Base-by-base conservation (phyloP, 176 grass and related monocot species). In the Chloris gayana region DNA sequence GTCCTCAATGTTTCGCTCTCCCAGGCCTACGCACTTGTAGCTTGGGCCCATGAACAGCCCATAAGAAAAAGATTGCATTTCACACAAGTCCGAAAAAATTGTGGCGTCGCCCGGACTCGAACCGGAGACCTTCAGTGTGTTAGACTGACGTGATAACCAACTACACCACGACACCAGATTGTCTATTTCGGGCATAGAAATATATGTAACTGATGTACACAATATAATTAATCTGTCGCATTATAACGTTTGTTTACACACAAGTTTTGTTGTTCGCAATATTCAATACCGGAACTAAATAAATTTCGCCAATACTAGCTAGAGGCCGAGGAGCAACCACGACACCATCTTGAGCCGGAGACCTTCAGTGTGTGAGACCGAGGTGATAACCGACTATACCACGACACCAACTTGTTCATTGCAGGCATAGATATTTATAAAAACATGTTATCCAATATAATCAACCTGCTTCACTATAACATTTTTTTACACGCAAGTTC, bases 141-240 rank as follows among this genome's bases (percentile, higher is more conserved):
- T 92, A 92, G 89, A 92, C 89, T 92, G 92, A 89, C 93, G 89
- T 95, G 87, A 92, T 89, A 90, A 95, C 93, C 90, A 92, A 95
- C 87, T 92, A 92, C 87, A 89, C 89, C 93, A 96, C 87, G 85
- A 92, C 71, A 96, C 84, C 87, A 46, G 4, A 0, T n/a, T n/a
- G n/a, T n/a, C n/a, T n/a, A n/a, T n/a, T n/a, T n/a, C n/a, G n/a
- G n/a, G n/a, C 37, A 39, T 0, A 39, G 8, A 5, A 6, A 3
- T 39, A 6, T 8, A 37, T 6, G 8, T 6, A 7, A 39, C 0
- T 32, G 25, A 39, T 39, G n/a, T n/a, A 39, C 37, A 39, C 37
- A 39, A 4, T 7, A 39, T 7, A 39, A 39, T 39, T 6, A 37
- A 39, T 7, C 37, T 6, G 6, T 7, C 8, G 37, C 37, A 39